These are phyloP conservation scores for Arachis hypogaea DNA, from an alignment of 306 rosid genomes.

Conservation along the genomic window DNA sequence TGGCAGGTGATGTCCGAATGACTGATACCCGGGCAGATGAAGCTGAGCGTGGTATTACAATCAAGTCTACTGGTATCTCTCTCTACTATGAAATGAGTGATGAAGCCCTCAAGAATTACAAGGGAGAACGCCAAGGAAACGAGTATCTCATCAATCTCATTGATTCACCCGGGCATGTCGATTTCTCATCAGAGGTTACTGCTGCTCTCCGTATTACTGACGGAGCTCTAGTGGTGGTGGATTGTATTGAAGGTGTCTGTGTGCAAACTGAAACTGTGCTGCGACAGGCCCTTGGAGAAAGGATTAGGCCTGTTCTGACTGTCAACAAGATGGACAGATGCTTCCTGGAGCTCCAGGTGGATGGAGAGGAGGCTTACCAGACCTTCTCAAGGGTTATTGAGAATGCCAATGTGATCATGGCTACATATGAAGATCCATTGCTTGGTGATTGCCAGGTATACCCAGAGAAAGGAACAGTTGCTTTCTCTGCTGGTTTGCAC, in stretches of 20 bases:
- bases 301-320: slow-evolving; percentile 84
- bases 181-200: slow-evolving; percentile 93
- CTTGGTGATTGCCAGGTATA: slow-evolving; percentile 88
- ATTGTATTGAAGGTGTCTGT: slow-evolving; percentile 90
- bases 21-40: slow-evolving; percentile 90
- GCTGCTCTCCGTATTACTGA: slow-evolving; percentile 95
- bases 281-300: slow-evolving; percentile 90
- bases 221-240: slow-evolving; percentile 95
- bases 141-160: slow-evolving; percentile 94
- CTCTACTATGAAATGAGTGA: slow-evolving; percentile 86
- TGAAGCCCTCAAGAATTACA: slow-evolving; percentile 54
- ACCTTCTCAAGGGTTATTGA: slow-evolving; percentile 82
- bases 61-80: slow-evolving; percentile 91
- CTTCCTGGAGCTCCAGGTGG: slow-evolving; percentile 94
- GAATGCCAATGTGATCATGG: slow-evolving; percentile 97
- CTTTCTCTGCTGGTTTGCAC: slow-evolving; percentile 96
- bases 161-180: slow-evolving; percentile 92
- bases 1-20: slow-evolving; percentile 96
- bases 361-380: slow-evolving; percentile 94
- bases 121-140: slow-evolving; percentile 78
- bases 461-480: slow-evolving; percentile 95
- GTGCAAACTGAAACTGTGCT: slow-evolving; percentile 93
- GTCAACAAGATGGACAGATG: slow-evolving; percentile 98
- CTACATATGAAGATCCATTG: slow-evolving; percentile 90
- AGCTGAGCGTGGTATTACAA: slow-evolving; percentile 97